phyloP scores from a whole-genome alignment of 2,329 filamentous ascomycete species.

The Sarocladium strictum region DNA sequence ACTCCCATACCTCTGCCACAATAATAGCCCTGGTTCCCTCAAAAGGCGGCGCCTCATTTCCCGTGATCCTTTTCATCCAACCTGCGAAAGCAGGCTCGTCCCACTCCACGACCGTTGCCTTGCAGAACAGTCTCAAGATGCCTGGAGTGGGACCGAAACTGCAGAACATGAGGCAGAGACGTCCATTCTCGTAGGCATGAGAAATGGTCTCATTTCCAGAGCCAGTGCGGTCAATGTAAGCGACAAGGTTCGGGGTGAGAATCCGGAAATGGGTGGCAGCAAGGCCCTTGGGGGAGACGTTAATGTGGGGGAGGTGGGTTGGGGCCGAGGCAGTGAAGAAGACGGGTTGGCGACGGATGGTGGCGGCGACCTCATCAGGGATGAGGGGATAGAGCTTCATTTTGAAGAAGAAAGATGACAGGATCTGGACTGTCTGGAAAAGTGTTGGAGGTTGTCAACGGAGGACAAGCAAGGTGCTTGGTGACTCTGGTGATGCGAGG shows the following conservation, averaged over 20 bases:
- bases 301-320: conserved; percentile 62
- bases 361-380: conserved; percentile 48
- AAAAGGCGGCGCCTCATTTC: conserved; percentile 27
- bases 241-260: conserved; percentile 50
- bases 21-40: conserved; percentile 55
- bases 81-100: conserved; percentile 39
- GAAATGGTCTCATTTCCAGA: conserved; percentile 71
- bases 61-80: conserved; percentile 37
- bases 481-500: no score
- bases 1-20: conserved; percentile 55
- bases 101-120: conserved; percentile 53
- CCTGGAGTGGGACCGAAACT: conserved; percentile 54
- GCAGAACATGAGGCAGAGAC: conserved; percentile 70
- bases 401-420: no score
- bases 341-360: conserved; percentile 62
- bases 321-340: conserved; percentile 74
- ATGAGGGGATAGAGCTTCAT: conserved; percentile 59
- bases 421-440: no score
- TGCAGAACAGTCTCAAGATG: conserved; percentile 61
- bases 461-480: no score
- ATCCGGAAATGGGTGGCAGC: conserved; percentile 56
- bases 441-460: no score
- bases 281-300: conserved; percentile 70
- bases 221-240: conserved; percentile 69
- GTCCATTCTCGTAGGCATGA: conserved; percentile 71